phyloP scores from a whole-genome alignment of 2,329 filamentous ascomycete genomes.

The Colletotrichum kahawae region DNA sequence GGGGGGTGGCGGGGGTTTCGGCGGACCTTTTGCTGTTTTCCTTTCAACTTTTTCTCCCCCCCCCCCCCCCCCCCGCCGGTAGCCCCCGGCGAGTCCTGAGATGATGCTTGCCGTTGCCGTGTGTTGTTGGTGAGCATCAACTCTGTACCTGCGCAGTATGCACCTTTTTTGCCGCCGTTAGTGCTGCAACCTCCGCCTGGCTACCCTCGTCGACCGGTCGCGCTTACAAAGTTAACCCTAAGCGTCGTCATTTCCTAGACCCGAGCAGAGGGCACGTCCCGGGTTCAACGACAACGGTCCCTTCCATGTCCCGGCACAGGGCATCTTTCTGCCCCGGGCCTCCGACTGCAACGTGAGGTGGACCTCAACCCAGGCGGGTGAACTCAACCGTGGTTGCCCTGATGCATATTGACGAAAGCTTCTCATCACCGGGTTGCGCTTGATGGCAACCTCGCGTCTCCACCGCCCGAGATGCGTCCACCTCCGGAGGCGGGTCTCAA shows the following conservation, averaged over 20 bases:
- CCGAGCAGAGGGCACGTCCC: constrained; percentile 8
- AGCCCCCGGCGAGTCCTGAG: background rate
- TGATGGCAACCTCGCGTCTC: background rate
- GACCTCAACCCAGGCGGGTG: constrained; percentile 2
- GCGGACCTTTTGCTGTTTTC: too few species aligned
- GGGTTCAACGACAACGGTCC: constrained; percentile 5
- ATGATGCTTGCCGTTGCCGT: background rate
- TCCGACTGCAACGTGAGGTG: constrained; percentile 21
- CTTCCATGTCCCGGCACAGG: constrained; percentile 14
- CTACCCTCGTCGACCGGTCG: constrained; percentile 10
- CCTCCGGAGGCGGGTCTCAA: background rate
- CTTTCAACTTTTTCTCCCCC: too few species aligned
- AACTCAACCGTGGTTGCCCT: constrained; percentile 2
- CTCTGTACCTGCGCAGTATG: background rate
- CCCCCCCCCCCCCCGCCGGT: background rate
- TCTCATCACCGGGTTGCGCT: constrained; percentile 14
- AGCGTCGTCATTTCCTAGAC: constrained; percentile 20
- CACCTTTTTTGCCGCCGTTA: constrained; percentile 8
- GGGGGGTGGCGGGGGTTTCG: too few species aligned
- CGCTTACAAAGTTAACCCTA: constrained; percentile 19
- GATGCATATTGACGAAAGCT: constrained; percentile 17
- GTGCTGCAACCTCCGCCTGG: constrained; percentile 12
- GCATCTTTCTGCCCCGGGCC: constrained; percentile 2
- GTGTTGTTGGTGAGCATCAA: background rate
- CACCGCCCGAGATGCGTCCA: background rate